Evolutionary conservation across 78 protist species (phyloP).

Genomic region (Dictyostelium capitatum): DNA sequence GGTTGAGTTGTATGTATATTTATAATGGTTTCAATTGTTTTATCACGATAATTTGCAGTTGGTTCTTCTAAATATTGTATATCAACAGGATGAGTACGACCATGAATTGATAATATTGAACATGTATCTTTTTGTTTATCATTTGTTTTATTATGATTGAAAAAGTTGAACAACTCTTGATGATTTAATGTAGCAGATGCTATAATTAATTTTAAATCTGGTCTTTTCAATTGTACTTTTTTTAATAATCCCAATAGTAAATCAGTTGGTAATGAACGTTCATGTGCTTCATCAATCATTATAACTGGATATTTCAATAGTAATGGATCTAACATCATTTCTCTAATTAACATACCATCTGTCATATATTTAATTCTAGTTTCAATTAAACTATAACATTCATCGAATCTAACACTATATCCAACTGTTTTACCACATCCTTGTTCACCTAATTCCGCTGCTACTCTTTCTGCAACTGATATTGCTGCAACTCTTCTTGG

Average conservation of each 20-base stretch:
- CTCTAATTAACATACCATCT: conserved; percentile 97
- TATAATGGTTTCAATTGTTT: conserved; percentile 96
- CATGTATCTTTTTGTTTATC: conserved; percentile 58
- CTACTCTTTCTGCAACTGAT: conserved; percentile 91
- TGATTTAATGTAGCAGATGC: conserved; percentile 97
- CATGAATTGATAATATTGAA: conserved; percentile 77
- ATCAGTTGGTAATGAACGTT: conserved; percentile 92
- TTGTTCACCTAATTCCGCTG: conserved; percentile 87
- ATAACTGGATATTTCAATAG: conserved; percentile 89
- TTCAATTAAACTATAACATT: neutral
- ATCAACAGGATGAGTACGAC: conserved; percentile 90
- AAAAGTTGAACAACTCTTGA: conserved; percentile 76
- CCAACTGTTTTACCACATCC: conserved; percentile 89
- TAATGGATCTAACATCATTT: conserved; percentile 91
- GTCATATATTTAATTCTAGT: conserved; percentile 94
- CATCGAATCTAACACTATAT: conserved; percentile 87
- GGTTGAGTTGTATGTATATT: conserved; percentile 96
- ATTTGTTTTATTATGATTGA: conserved; percentile 39
- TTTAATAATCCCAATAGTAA: conserved; percentile 87
- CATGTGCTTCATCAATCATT: conserved; percentile 99
- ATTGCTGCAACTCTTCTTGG: conserved; percentile 95
- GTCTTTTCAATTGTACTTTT: conserved; percentile 45
- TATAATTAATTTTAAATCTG: conserved; percentile 91
- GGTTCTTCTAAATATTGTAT: conserved; percentile 94
- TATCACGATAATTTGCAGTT: conserved; percentile 97